Percentiles rank a stretch among this genome's conserved stretches.
These are phyloP conservation scores for Thalassiosira ordinaria DNA, from an alignment of 352 stramenopile species.

Conservation along the genomic window DNA sequence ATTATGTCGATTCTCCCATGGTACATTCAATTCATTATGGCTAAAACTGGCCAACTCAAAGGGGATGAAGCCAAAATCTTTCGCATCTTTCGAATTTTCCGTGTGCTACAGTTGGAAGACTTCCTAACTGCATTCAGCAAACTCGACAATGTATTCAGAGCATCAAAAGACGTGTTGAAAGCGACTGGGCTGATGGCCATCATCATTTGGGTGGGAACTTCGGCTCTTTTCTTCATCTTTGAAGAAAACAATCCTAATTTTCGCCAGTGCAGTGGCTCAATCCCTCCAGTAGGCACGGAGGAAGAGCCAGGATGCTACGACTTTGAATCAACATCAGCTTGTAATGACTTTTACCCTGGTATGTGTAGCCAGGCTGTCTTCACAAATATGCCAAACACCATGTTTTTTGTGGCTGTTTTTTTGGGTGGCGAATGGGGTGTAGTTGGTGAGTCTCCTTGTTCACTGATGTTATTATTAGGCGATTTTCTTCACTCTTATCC, in stretches of 20 bases:
- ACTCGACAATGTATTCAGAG: slow-evolving; percentile 83
- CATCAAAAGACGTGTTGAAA: slow-evolving; percentile 80
- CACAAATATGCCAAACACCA: slow-evolving; percentile 76
- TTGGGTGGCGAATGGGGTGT: slow-evolving; percentile 82
- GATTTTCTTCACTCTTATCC: too few species aligned
- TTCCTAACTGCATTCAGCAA: slow-evolving; percentile 82
- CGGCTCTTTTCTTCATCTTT: slow-evolving; percentile 81
- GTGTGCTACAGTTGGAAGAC: slow-evolving; percentile 81
- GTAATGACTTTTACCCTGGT: slow-evolving; percentile 74
- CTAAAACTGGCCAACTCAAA: slow-evolving; percentile 47
- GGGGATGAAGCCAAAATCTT: slow-evolving; percentile 77
- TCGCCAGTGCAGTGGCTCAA: slow-evolving; percentile 66
- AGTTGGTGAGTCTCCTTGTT: slow-evolving; percentile 50
- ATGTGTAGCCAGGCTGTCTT: slow-evolving; percentile 80
- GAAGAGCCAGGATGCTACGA: slow-evolving; percentile 72
- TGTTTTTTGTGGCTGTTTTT: slow-evolving; percentile 81
- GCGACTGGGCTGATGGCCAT: slow-evolving; percentile 77
- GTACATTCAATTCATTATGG: slow-evolving; percentile 74
- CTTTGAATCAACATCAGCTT: slow-evolving; percentile 70
- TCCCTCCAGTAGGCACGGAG: slow-evolving; percentile 57
- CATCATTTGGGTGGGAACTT: slow-evolving; percentile 83
- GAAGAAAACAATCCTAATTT: slow-evolving; percentile 85
- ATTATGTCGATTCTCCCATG: slow-evolving; percentile 76
- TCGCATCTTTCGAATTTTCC: slow-evolving; percentile 82
- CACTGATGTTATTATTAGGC: too few species aligned